Evolutionary conservation across 2,329 filamentous ascomycete genomes (phyloP).

Genomic region (Colletotrichum higginsianum): DNA sequence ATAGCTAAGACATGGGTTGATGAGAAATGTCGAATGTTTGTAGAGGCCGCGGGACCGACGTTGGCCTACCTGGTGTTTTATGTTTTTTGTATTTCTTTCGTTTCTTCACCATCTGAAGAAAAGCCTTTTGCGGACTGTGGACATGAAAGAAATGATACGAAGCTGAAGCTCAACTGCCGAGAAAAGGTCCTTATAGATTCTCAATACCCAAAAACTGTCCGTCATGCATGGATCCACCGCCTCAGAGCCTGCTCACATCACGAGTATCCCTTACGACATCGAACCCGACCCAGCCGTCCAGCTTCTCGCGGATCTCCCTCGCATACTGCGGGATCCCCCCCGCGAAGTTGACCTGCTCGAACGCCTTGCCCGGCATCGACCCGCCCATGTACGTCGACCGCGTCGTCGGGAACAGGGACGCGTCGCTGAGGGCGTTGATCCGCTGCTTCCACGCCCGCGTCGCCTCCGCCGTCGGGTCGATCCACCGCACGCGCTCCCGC

Average conservation of each 20-base stretch:
- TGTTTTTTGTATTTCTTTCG: no score
- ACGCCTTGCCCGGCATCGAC: conserved; percentile 66
- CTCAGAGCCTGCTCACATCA: conserved; percentile 23
- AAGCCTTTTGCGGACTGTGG: no score
- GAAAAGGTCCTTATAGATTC: no score
- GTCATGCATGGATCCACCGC: no score
- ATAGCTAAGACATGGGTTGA: no score
- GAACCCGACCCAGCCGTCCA: conserved; percentile 56
- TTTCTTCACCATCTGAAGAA: no score
- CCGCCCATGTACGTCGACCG: conserved; percentile 70
- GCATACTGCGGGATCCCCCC: conserved; percentile 57
- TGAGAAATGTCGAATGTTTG: no score
- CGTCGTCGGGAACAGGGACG: conserved; percentile 63
- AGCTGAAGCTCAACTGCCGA: no score
- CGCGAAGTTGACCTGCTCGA: conserved; percentile 53
- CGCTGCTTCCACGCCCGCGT: conserved; percentile 64
- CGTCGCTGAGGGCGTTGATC: conserved; percentile 62
- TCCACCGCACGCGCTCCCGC: conserved; percentile 61
- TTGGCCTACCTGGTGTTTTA: no score
- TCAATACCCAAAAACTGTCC: no score
- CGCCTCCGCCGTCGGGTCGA: conserved; percentile 64
- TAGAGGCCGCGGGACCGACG: no score
- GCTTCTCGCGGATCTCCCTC: conserved; percentile 50
- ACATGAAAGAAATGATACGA: no score
- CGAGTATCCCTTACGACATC: conserved; percentile 45